Base-by-base conservation (phyloP, 176 grass and related monocot genomes). In the Phragmites australis region DNA sequence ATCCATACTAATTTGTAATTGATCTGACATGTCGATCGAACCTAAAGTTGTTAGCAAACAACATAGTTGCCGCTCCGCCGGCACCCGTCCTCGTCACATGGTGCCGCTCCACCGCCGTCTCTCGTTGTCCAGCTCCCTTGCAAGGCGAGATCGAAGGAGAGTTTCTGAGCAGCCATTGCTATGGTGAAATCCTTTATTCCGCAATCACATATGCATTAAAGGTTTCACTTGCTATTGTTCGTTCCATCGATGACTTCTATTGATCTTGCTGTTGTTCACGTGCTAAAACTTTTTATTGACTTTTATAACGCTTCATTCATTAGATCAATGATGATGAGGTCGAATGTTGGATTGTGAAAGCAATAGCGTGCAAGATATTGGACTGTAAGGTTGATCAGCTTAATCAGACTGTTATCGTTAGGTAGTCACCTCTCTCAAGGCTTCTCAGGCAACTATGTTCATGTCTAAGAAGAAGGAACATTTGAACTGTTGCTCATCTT, bases 271-370 rank as follows among this genome's bases (percentile, higher is more conserved):
- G 12, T 41, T 53, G 50, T 53, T 19, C 42, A 43, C 1, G 5
- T 19, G 17, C 50, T 19, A 19, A 48, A 1, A 21, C 16, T 32
- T 65, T 32, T 53, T 53, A 37, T 46, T 79, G 18, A 71, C 58
- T 39, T 68, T 25, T 60, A 16, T 9, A 57, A 31, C 46, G 10
- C 37, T 29, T 81, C 47, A n/a, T n/a, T n/a, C n/a, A 57, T 29
- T 82, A 98, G 95, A 98, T 98, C 61, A 94, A 78, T 40, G 95
- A 94, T 15, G 90, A 92, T 23, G 92, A 94, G 55, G 95, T 94
- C 53, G 95, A 98, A 58, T 85, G 87, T 65, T 98, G 95, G 95
- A 83, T 94, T 70, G 94, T 97, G 17, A 97, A 97, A 94, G 89
- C 94, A 70, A 97, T 97, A 42, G 88, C 87, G 2, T 86, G 49